Base-by-base conservation (phyloP, 768 basidiomycete species). In the Crassisporium funariophilum region DNA sequence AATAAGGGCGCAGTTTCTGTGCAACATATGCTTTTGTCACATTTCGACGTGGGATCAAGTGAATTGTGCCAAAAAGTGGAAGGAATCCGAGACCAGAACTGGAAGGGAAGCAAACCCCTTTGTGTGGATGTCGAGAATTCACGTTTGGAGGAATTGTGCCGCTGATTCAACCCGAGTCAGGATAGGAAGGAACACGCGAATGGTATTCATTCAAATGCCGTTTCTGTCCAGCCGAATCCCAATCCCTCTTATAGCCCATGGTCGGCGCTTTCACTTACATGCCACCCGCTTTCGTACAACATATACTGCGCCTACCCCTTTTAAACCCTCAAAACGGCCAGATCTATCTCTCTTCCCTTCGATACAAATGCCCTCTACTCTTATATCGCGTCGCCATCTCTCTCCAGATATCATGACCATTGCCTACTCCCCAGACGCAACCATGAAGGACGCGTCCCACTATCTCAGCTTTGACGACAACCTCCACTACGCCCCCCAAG, bases 301-400 rank as follows among this genome's bases (percentile, higher is more conserved):
- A 34, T 12, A 34, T 13, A 34, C n/a, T n/a, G n/a, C n/a, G n/a
- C n/a, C n/a, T n/a, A n/a, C n/a, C n/a, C n/a, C n/a, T n/a, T n/a
- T n/a, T n/a, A n/a, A n/a, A n/a, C n/a, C n/a, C n/a, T n/a, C 29
- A 2, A 16, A 16, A 38, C 36, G 31, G 43, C 52, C 47, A 39
- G 41, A 46, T 27, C 49, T 37, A 15, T 37, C 38, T 11, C 35
- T 27, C 45, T 49, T 53, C 63, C 53, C 60, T 60, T 53, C 52
- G 59, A 36, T 47, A 48, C 55, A 58, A 49, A 79, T 81, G 79
- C 69, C 78, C 46, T 57, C 70, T 58, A 58, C 62, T 43, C 62
- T 67, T 25, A 55, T 73, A 44, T 61, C 25, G 25, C 24, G 33
- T 35, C 41, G 23, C 20, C 24, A 24, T 21, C 20, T 20, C 35